Evolutionary conservation across 257 asterid genomes (phyloP).

Genomic region (Craterostigma plantagineum): DNA sequence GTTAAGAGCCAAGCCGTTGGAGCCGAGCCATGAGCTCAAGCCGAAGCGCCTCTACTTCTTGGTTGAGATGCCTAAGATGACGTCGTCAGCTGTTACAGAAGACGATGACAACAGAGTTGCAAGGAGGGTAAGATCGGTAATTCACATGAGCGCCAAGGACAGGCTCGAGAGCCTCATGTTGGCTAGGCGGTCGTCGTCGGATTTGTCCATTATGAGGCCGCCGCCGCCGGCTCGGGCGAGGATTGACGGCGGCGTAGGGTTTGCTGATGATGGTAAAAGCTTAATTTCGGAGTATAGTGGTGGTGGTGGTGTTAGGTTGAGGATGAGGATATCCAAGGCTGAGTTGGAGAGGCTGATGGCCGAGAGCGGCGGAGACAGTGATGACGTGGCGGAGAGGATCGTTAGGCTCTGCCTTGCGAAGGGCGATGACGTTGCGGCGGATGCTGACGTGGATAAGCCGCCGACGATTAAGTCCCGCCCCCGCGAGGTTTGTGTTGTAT

Average conservation of each 20-base stretch:
- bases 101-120: conserved; percentile 22
- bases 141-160: conserved; percentile 89
- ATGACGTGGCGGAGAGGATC: conserved; percentile 52
- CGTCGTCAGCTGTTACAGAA: not conserved
- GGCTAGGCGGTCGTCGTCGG: conserved; percentile 65
- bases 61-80: conserved; percentile 34
- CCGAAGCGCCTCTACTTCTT: conserved; percentile 3
- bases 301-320: conserved; percentile 28
- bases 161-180: conserved; percentile 80
- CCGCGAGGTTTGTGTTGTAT: conserved; percentile 9
- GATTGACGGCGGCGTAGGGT: conserved; percentile 5
- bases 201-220: conserved; percentile 42
- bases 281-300: not conserved
- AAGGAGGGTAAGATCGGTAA: conserved; percentile 70
- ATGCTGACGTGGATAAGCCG: conserved; percentile 10
- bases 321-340: conserved; percentile 54
- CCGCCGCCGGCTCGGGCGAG: too few relatives aligned
- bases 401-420: conserved; percentile 30
- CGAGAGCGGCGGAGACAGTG: conserved; percentile 46
- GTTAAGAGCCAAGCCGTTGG: conserved; percentile 6
- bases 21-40: conserved; percentile 3
- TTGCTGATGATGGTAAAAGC: conserved; percentile 1
- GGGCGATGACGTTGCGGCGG: conserved; percentile 7
- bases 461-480: conserved; percentile 7
- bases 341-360: conserved; percentile 67